phyloP scores from a whole-genome alignment of 345 rosid genomes.

The Linum usitatissimum region DNA sequence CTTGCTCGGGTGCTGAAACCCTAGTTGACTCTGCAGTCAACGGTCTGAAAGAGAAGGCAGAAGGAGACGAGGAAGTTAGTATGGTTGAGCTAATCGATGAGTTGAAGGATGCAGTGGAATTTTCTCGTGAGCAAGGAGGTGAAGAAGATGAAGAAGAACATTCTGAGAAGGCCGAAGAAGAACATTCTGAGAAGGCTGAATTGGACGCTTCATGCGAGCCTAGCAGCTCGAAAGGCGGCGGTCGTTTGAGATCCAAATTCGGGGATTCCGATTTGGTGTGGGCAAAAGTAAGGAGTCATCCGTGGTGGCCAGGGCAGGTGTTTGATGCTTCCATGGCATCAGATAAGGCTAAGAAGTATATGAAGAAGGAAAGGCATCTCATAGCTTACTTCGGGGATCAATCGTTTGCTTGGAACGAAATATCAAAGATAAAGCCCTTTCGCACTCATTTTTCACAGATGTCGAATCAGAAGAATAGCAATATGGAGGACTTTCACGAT shows the following conservation, averaged over 20 bases:
- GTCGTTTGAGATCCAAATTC: slow-evolving; percentile 13
- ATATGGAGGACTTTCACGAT: slow-evolving; percentile 27
- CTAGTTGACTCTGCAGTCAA: background rate
- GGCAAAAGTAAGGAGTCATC: slow-evolving; percentile 86
- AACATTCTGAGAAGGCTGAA: background rate
- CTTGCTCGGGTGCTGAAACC: slow-evolving; percentile 4
- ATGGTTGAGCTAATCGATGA: background rate
- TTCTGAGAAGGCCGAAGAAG: background rate
- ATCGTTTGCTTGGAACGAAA: slow-evolving; percentile 65
- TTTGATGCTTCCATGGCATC: slow-evolving; percentile 45
- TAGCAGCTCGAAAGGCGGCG: background rate
- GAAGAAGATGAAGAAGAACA: background rate
- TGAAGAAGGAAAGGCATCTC: slow-evolving; percentile 40
- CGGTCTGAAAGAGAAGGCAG: background rate
- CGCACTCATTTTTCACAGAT: slow-evolving; percentile 38
- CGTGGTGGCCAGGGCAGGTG: slow-evolving; percentile 92
- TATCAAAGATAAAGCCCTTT: slow-evolving; percentile 52
- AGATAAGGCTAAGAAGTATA: slow-evolving; percentile 48
- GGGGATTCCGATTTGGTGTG: slow-evolving; percentile 59
- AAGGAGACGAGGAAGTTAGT: background rate
- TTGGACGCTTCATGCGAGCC: background rate
- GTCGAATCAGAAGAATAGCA: slow-evolving; percentile 43
- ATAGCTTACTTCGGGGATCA: slow-evolving; percentile 68
- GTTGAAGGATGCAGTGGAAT: background rate
- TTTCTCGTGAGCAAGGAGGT: no score